phyloP scores from a whole-genome alignment of 345 rosid species.

The Microcos paniculata region DNA sequence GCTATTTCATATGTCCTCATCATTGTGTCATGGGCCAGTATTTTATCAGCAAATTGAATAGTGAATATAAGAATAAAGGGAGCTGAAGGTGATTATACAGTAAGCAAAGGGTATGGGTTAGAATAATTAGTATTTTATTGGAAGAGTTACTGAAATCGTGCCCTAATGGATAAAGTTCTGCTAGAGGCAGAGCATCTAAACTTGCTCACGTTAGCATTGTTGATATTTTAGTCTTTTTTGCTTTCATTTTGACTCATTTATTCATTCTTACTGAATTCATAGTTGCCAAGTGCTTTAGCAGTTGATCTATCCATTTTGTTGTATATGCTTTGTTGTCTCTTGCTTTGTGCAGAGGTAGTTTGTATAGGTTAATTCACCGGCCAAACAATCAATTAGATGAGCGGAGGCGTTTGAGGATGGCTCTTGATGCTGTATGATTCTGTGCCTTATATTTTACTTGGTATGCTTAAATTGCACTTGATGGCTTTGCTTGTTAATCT shows the following conservation, averaged over 20 bases:
- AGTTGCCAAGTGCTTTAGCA: background rate
- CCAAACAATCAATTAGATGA: slow-evolving; percentile 94
- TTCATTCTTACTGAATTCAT: background rate
- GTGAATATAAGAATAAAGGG: background rate
- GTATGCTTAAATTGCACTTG: slow-evolving; percentile 1
- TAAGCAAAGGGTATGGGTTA: background rate
- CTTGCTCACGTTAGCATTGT: background rate
- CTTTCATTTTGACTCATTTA: background rate
- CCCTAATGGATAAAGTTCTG: background rate
- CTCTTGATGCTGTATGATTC: slow-evolving; percentile 83
- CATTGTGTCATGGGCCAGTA: background rate
- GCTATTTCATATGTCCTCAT: background rate
- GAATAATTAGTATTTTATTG: background rate
- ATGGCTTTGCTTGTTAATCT: slow-evolving; percentile 19
- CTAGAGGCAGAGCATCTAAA: background rate
- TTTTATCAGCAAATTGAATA: background rate
- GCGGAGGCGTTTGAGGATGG: slow-evolving; percentile 90
- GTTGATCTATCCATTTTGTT: slow-evolving; percentile 11
- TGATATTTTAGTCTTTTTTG: background rate
- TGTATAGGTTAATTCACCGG: slow-evolving; percentile 87
- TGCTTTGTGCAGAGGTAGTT: slow-evolving; percentile 82
- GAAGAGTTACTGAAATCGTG: background rate
- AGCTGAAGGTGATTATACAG: background rate
- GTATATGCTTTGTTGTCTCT: slow-evolving; percentile 2
- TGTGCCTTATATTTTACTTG: slow-evolving; percentile 4